A percentile compares a stretch with the other conserved stretches of the same genome.
Conservation (phyloP, 345 rosid species). For the Iberis pinnata region DNA sequence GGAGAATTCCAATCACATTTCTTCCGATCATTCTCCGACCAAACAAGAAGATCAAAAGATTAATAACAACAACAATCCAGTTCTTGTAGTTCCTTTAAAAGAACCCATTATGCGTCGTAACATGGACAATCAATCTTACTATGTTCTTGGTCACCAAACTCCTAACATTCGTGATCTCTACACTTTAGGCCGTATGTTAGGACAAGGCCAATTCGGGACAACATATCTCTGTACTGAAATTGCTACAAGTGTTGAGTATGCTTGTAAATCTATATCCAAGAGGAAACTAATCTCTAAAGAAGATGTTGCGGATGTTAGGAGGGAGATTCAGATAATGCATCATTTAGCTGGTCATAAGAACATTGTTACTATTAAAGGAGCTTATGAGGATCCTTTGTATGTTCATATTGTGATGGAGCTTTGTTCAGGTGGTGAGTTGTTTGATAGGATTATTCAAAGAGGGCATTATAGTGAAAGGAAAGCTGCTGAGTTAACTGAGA, state of each 20-base stretch:
- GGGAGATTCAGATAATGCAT: slow-evolving; percentile 99
- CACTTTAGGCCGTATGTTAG: slow-evolving; percentile 72
- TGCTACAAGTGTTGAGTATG: slow-evolving; percentile 57
- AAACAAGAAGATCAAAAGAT: slow-evolving; percentile 32
- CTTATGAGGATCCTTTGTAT: slow-evolving; percentile 77
- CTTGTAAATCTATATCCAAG: slow-evolving; percentile 94
- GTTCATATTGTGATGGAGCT: slow-evolving; percentile 98
- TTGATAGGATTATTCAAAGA: slow-evolving; percentile 93
- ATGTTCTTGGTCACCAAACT: slow-evolving; percentile 87
- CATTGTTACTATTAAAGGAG: slow-evolving; percentile 91
- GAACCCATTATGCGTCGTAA: slow-evolving; percentile 46
- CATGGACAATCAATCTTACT: slow-evolving; percentile 60
- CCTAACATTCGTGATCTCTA: slow-evolving; percentile 80
- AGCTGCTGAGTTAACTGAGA: slow-evolving; percentile 93
- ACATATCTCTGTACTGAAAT: slow-evolving; percentile 76
- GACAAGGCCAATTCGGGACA: slow-evolving; percentile 97
- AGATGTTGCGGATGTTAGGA: slow-evolving; percentile 90
- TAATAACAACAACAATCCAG: slow-evolving; percentile 27
- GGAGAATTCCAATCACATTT: too few relatives aligned
- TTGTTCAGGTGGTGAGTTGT: slow-evolving; percentile 91
- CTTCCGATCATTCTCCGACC: slow-evolving; percentile 13
- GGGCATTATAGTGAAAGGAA: slow-evolving; percentile 95
- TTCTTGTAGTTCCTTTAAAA: slow-evolving; percentile 40
- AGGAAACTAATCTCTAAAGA: slow-evolving; percentile 90
- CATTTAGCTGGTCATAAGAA: slow-evolving; percentile 97